Evolutionary conservation across 345 rosid genomes (phyloP), one percentile per base, ranked within the genome.

Genomic region (Chamaenerion angustifolium): DNA sequence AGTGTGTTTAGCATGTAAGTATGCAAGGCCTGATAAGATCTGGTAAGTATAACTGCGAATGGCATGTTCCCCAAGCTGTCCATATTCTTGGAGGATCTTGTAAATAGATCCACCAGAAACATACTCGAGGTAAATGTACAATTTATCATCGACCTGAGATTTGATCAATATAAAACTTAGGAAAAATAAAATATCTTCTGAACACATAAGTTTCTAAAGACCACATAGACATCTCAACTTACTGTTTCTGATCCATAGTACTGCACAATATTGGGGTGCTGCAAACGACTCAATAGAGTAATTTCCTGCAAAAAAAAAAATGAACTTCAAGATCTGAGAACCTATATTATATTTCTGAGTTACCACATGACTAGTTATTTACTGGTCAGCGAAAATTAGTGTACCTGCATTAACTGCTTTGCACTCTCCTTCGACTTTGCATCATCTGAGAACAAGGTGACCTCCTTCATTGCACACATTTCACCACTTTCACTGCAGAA

Each of bases 91-190:
- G 48, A 83, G 93, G 57, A 83, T 66, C 70, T 77, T 83, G 68
- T 83, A 77, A 42, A 83, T 83, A 47, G 93, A 83, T 23, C 93
- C 93, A 55, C 82, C 93, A 56, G 93, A 80, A 25, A 80, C 83
- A 62, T 80, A 83, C 74, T 83, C 87, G 54, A 83, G 69, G 71
- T 77, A 83, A 59, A 83, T 83, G 54, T 80, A 83, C 41, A 83
- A 68, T 52, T 56, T 76, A 58, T 83, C 82, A 21, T 61, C 88
- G 44, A 77, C 79, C 87, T 83, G 79, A 41, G 51, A 46, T 53
- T 40, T 27, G 15, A 57, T 48, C 40, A 56, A 21, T 18, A 11
- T 35, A 61, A 23, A 48, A 55, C 14, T 61, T 58, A 40, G 5
- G 37, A 31, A 31, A 31, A 31, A 31, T 31, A 31, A 31, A 31